Evolutionary conservation across 129 eudicot genomes (phyloP).

Genomic region (Lonicera japonica): DNA sequence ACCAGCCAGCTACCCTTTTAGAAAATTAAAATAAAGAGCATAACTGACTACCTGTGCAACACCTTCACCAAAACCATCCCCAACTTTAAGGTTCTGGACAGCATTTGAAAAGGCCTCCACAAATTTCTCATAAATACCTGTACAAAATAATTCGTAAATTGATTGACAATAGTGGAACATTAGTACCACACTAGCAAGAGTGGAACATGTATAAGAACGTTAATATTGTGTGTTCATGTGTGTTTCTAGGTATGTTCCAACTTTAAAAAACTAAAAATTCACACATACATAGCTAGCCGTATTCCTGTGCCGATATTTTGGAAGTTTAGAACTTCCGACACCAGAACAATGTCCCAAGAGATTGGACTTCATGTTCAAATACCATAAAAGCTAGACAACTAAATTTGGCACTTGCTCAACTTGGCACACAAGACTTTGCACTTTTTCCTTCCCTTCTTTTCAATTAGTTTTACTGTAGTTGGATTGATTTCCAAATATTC

Average conservation of each 20-base stretch:
- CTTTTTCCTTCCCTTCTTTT: no score
- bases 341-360: not conserved
- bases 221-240: not conserved
- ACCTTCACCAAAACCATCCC: slow-evolving; percentile 85
- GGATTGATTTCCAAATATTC: no score
- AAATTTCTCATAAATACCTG: slow-evolving; percentile 90
- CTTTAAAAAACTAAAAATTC: not conserved
- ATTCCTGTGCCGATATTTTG: not conserved
- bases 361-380: not conserved
- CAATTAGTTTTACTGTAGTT: no score
- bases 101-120: slow-evolving; percentile 60
- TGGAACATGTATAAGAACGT: no score
- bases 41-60: slow-evolving; percentile 58
- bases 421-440: no score
- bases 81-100: slow-evolving; percentile 77
- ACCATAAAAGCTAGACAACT: not conserved
- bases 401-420: no score
- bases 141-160: slow-evolving; percentile 7
- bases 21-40: not conserved
- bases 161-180: not conserved
- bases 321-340: not conserved
- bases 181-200: no score
- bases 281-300: not conserved
- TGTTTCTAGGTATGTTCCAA: not conserved
- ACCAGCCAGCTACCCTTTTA: not conserved